Percentiles rank a stretch among this genome's conserved stretches.
Conservation (phyloP, 139 green algal species). For the Choricystis sp. region DNA sequence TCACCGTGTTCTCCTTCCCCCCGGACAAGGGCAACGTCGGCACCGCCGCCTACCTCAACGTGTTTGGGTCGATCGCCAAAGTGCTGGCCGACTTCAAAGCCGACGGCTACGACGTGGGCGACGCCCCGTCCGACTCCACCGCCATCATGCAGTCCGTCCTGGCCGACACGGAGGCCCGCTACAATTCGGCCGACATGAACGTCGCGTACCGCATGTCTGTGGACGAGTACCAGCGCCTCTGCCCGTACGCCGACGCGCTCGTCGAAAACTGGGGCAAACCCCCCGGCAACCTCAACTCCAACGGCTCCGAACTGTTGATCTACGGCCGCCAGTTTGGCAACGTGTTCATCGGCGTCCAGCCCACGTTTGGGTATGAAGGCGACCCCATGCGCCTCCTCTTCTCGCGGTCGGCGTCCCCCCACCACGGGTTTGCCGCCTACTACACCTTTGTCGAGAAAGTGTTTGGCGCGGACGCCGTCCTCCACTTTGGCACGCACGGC, state of each 20-base stretch:
- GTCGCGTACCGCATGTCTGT: conserved; percentile 89
- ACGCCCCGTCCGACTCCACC: conserved; percentile 49
- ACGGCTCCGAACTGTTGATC: conserved; percentile 85
- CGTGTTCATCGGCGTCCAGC: conserved; percentile 99
- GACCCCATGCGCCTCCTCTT: conserved; percentile 99
- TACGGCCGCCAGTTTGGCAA: conserved; percentile 97
- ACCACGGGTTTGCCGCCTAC: conserved; percentile 98
- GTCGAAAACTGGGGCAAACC: conserved; percentile 99
- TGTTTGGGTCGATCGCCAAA: conserved; percentile 93
- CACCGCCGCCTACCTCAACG: conserved; percentile 97
- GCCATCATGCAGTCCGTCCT: conserved; percentile 68
- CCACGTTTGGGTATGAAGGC: conserved; percentile 98
- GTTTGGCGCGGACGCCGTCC: conserved; percentile 87
- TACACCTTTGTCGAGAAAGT: conserved; percentile 98
- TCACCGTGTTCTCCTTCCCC: conserved; percentile 98
- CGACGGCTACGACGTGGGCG: conserved; percentile 84
- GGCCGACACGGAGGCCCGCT: conserved; percentile 69
- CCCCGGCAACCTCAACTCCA: conserved; percentile 88
- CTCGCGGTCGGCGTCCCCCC: conserved; percentile 74
- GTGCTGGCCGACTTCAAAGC: conserved; percentile 70
- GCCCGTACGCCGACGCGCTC: conserved; percentile 75
- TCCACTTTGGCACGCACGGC: conserved; percentile 98
- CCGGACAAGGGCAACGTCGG: conserved; percentile 99
- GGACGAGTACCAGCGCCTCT: conserved; percentile 78
- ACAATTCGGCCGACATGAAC: conserved; percentile 89